Conservation (phyloP, 1,139 yeast genomes). For the Taphrina sp. region DNA sequence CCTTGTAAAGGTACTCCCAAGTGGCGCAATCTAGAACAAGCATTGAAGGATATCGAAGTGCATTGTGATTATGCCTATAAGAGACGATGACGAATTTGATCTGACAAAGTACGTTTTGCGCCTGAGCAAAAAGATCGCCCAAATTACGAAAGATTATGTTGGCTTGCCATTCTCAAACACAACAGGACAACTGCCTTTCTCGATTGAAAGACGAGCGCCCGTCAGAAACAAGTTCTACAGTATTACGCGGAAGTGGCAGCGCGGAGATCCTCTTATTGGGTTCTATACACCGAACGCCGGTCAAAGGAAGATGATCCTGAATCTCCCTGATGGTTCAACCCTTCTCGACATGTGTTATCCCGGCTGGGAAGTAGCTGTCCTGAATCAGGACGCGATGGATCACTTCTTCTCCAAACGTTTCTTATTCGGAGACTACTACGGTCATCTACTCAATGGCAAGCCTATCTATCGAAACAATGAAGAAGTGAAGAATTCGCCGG, state of each 20-base stretch:
- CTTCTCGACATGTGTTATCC: slow-evolving; percentile 27
- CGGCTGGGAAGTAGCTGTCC: slow-evolving; percentile 29
- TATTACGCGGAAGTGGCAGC: slow-evolving; percentile 19
- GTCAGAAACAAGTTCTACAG: slow-evolving; percentile 8
- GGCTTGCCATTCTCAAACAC: slow-evolving; percentile 23
- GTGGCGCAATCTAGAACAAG: too few species aligned
- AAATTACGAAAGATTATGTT: slow-evolving; percentile 22
- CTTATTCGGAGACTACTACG: slow-evolving; percentile 25
- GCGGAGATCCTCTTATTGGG: slow-evolving; percentile 25
- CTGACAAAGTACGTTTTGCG: slow-evolving; percentile 9
- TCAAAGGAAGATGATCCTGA: slow-evolving; percentile 5
- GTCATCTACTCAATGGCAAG: slow-evolving; percentile 23
- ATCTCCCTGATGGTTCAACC: slow-evolving; percentile 25
- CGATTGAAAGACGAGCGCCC: slow-evolving; percentile 1
- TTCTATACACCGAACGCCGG: slow-evolving; percentile 11
- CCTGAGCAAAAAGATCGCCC: slow-evolving; percentile 21
- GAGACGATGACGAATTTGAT: slow-evolving; percentile 18
- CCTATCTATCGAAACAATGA: neutral
- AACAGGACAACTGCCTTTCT: slow-evolving; percentile 16
- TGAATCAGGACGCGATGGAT: slow-evolving; percentile 4
- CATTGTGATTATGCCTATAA: neutral
- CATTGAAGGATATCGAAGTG: too few species aligned
- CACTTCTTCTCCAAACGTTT: slow-evolving; percentile 20
- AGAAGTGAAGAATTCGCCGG: neutral
- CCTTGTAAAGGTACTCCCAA: too few species aligned